Percentiles rank a stretch among this genome's conserved stretches.
phyloP scores from a whole-genome alignment of 2,329 filamentous ascomycete genomes.

The Phialocephala subalpina region DNA sequence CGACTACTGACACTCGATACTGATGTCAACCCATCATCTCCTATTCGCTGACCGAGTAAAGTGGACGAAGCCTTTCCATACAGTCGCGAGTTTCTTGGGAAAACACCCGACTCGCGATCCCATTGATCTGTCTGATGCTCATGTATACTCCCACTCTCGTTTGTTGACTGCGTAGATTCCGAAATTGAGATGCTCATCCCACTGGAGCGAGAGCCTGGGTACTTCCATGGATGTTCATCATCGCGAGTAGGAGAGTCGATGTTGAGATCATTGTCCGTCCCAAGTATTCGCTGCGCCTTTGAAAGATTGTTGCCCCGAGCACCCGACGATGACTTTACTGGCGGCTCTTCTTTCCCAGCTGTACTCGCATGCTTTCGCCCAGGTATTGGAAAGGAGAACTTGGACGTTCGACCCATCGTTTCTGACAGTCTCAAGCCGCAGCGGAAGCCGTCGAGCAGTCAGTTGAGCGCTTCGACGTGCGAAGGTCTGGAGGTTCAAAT shows the following conservation, averaged over 20 bases:
- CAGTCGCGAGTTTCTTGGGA: constrained; percentile 42
- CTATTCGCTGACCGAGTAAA: constrained; percentile 49
- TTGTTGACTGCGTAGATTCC: constrained; percentile 39
- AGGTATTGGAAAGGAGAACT: constrained; percentile 47
- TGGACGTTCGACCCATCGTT: constrained; percentile 45
- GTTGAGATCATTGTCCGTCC: constrained; percentile 53
- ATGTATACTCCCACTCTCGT: constrained; percentile 36
- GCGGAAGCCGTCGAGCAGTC: constrained; percentile 7
- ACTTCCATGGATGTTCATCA: constrained; percentile 38
- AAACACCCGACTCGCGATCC: constrained; percentile 39
- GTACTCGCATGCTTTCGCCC: constrained; percentile 37
- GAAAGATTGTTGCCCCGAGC: constrained; percentile 32
- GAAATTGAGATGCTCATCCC: constrained; percentile 51
- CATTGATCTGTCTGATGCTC: constrained; percentile 33
- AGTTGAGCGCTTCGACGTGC: background rate
- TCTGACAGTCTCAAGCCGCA: constrained; percentile 11
- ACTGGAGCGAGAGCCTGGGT: constrained; percentile 45
- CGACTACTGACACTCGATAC: constrained; percentile 45
- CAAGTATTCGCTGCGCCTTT: constrained; percentile 44
- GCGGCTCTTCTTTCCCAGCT: constrained; percentile 25
- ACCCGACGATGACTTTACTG: background rate
- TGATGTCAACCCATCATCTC: constrained; percentile 46
- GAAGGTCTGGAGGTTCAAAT: constrained; percentile 12
- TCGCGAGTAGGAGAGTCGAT: constrained; percentile 46
- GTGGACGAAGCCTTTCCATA: constrained; percentile 55